A percentile compares a stretch with the other conserved stretches of the same genome.
These are phyloP conservation scores for Lepidium aucheri DNA, from an alignment of 345 rosid species.

Conservation along the genomic window DNA sequence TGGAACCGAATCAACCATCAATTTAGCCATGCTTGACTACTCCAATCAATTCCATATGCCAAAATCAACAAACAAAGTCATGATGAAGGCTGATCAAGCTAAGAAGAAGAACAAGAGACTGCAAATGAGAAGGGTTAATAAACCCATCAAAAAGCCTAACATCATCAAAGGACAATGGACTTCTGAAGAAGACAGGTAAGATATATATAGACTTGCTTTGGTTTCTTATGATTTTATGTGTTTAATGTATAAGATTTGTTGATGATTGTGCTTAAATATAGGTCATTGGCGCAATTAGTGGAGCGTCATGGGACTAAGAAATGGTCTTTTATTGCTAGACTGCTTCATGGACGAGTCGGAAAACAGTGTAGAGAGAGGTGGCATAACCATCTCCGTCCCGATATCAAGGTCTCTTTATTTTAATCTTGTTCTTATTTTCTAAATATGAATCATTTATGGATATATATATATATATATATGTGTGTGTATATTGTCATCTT, in stretches of 20 bases:
- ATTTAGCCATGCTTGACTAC: not conserved
- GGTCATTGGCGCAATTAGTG: slow-evolving; percentile 58
- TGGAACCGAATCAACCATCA: not conserved
- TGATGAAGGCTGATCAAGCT: slow-evolving; percentile 5
- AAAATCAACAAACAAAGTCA: not conserved
- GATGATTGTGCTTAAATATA: slow-evolving; percentile 3
- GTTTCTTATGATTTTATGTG: not conserved
- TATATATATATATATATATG: not conserved
- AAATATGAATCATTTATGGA: not conserved
- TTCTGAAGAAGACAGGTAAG: slow-evolving; percentile 48
- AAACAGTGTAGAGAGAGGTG: slow-evolving; percentile 97
- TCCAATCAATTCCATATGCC: not conserved
- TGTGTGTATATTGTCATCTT: not conserved
- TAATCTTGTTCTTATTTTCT: not conserved
- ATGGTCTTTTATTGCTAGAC: slow-evolving; percentile 81
- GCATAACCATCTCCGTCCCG: slow-evolving; percentile 93
- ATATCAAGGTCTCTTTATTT: slow-evolving; percentile 56
- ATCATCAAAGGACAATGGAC: slow-evolving; percentile 74
- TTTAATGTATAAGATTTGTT: not conserved
- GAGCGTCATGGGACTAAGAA: slow-evolving; percentile 56
- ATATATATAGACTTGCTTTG: not conserved
- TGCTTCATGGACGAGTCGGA: slow-evolving; percentile 81
- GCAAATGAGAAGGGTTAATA: slow-evolving; percentile 11
- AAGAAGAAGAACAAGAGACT: slow-evolving; percentile 18
- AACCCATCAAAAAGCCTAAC: slow-evolving; percentile 18